Conservation (phyloP, 345 rosid species). For the Eucalyptus regnans region DNA sequence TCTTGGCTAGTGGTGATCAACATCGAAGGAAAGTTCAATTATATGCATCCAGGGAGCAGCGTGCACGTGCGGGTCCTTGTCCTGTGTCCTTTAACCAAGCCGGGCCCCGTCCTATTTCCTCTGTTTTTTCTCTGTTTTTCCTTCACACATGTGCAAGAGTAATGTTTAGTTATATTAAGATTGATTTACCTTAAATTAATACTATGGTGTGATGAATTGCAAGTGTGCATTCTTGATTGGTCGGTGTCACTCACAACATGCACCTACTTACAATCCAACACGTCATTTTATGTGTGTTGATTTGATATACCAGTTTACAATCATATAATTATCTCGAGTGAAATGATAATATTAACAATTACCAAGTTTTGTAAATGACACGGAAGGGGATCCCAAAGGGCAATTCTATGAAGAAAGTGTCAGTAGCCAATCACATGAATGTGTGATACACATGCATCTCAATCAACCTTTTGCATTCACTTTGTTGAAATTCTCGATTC, state of each 20-base stretch:
- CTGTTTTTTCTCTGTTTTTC: neutral
- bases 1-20: neutral
- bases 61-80: neutral
- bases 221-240: neutral
- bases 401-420: neutral
- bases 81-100: neutral
- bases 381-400: neutral
- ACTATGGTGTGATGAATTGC: neutral
- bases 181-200: neutral
- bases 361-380: neutral
- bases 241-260: neutral
- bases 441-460: neutral
- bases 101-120: neutral
- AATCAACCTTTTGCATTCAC: neutral
- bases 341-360: neutral
- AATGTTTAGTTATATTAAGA: neutral
- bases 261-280: neutral
- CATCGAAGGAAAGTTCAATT: neutral
- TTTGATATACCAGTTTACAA: fast-evolving
- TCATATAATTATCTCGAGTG: neutral
- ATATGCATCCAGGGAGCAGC: neutral
- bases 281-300: no score
- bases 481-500: neutral
- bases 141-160: neutral
- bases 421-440: neutral